These are phyloP conservation scores for Anthoceros angustus DNA, from an alignment of 225 moss, liverwort and hornwort species.

Conservation along the genomic window DNA sequence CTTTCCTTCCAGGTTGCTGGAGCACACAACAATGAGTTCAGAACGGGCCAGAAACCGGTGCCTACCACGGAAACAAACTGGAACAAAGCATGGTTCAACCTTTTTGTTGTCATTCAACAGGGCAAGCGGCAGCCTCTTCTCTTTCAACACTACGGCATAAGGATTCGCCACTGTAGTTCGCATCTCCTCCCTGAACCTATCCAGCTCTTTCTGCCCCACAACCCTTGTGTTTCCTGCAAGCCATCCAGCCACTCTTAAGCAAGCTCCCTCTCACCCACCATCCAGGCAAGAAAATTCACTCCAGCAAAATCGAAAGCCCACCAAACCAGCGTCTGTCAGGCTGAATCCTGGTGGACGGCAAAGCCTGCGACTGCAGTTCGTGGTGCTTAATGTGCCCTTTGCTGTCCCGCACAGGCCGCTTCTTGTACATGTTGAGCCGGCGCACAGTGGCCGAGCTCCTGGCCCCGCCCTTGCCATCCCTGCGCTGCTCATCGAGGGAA, in stretches of 20 bases:
- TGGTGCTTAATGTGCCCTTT: slow-evolving; percentile 70
- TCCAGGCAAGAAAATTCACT: neutral
- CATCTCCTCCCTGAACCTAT: slow-evolving; percentile 92
- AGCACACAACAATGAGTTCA: neutral
- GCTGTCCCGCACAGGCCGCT: slow-evolving; percentile 64
- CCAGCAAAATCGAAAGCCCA: slow-evolving; percentile 11
- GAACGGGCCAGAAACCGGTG: neutral
- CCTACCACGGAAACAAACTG: neutral
- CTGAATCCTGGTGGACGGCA: slow-evolving; percentile 78
- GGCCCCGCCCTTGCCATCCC: slow-evolving; percentile 64
- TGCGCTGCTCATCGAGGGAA: slow-evolving; percentile 55
- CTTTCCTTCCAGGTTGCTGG: slow-evolving; percentile 14
- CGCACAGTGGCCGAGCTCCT: slow-evolving; percentile 78
- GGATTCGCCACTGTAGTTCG: slow-evolving; percentile 69
- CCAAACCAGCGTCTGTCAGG: slow-evolving; percentile 97
- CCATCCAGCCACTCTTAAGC: neutral
- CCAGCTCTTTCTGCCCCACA: slow-evolving; percentile 83
- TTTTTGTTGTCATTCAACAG: slow-evolving; percentile 68
- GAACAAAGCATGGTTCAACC: slow-evolving; percentile 18
- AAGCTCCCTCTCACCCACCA: no score
- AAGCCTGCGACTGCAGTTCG: slow-evolving; percentile 68
- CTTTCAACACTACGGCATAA: slow-evolving; percentile 86
- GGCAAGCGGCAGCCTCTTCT: slow-evolving; percentile 80
- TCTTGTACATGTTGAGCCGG: slow-evolving; percentile 91
- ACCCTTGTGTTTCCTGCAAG: slow-evolving; percentile 78